Percentiles rank a stretch among this genome's conserved stretches.
These are phyloP conservation scores for Rhododendron ovatum DNA, from an alignment of 148 eudicot species.

Conservation along the genomic window DNA sequence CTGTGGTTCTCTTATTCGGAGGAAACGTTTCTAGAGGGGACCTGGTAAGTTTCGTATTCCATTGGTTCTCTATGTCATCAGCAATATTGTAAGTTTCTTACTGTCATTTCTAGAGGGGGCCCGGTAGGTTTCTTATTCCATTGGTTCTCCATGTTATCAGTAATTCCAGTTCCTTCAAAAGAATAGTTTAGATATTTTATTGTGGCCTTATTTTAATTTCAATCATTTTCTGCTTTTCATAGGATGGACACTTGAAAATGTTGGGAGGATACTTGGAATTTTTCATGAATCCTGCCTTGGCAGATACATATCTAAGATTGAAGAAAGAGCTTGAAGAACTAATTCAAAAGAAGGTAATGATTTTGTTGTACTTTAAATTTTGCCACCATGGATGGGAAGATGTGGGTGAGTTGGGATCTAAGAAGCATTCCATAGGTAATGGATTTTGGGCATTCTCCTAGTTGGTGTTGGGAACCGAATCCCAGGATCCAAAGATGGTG, in stretches of 20 bases:
- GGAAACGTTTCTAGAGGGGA: slow-evolving; percentile 66
- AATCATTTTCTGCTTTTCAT: slow-evolving; percentile 6
- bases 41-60: slow-evolving; percentile 36
- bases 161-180: neutral
- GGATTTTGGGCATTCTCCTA: neutral
- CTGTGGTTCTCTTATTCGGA: slow-evolving; percentile 79
- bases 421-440: neutral
- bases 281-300: slow-evolving; percentile 78
- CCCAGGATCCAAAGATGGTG: neutral
- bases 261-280: slow-evolving; percentile 93
- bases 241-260: slow-evolving; percentile 98
- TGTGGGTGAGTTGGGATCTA: neutral
- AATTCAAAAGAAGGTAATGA: slow-evolving; percentile 61
- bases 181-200: neutral
- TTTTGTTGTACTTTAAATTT: neutral
- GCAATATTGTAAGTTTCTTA: neutral
- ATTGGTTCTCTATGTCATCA: neutral
- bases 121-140: slow-evolving; percentile 37
- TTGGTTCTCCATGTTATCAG: slow-evolving; percentile 2
- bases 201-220: neutral
- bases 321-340: slow-evolving; percentile 79
- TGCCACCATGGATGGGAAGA: neutral
- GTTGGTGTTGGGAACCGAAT: neutral
- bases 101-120: slow-evolving; percentile 47
- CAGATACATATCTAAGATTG: slow-evolving; percentile 55